These are phyloP conservation scores for Aspergillus quadricinctus DNA, from an alignment of 2,329 filamentous ascomycete genomes.

Conservation along the genomic window DNA sequence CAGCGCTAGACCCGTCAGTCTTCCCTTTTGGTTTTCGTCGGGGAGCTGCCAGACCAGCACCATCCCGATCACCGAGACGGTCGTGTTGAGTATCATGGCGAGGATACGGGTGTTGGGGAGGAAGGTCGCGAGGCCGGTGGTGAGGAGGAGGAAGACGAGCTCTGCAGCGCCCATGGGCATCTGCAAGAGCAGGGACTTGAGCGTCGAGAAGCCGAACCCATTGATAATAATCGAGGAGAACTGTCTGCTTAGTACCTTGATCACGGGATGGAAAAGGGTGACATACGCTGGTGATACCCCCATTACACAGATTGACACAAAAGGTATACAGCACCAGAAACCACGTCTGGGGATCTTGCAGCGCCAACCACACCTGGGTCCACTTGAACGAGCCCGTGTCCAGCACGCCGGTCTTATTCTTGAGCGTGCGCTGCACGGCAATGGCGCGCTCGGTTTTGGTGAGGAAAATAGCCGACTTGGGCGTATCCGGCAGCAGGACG, in stretches of 20 bases:
- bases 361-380: conserved; percentile 37
- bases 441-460: conserved; percentile 41
- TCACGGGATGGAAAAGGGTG: background rate
- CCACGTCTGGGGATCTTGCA: conserved; percentile 31
- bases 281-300: conserved; percentile 29
- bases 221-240: conserved; percentile 33
- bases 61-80: conserved; percentile 28
- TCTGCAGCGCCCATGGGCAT: conserved; percentile 34
- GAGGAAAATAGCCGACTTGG: conserved; percentile 41
- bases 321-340: conserved; percentile 29
- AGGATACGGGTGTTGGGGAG: conserved; percentile 25
- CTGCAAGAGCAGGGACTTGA: conserved; percentile 33
- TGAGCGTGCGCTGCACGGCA: conserved; percentile 49
- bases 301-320: conserved; percentile 31
- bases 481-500: conserved; percentile 22
- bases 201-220: conserved; percentile 37
- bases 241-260: conserved; percentile 1
- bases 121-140: conserved; percentile 24
- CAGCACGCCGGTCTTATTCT: conserved; percentile 52
- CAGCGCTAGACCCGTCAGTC: conserved; percentile 28
- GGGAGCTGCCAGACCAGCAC: conserved; percentile 29
- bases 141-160: conserved; percentile 29
- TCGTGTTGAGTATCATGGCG: conserved; percentile 31
- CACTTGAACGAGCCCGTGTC: conserved; percentile 44
- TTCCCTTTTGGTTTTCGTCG: conserved; percentile 20